Evolutionary conservation across 2,329 filamentous ascomycete species (phyloP), one percentile per base, ranked within the genome.

Genomic region (Phaeosphaeriaceae sp.): DNA sequence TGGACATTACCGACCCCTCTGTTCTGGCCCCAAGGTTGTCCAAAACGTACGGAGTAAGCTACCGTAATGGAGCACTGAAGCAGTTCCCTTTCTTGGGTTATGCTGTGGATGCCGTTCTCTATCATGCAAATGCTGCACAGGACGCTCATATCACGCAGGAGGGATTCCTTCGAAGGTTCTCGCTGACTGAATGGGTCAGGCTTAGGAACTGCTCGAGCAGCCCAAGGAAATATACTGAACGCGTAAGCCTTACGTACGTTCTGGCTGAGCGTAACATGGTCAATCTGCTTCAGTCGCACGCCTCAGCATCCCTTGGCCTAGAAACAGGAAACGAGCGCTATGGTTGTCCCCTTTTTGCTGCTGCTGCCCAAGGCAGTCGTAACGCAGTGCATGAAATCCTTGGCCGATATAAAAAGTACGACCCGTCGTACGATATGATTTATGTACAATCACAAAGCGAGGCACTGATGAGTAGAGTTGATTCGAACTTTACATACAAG

Each of bases 71-170:
- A 7, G n/a, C 19, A 40, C 19, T 1, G 7, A 49, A 1, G 62
- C 20, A 60, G 15, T 81, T 76, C 53, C 80, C 82, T 1, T 84
- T 86, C 47, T 69, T 86, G 6, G 60, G 79, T 48, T 85, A 85
- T 63, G 77, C 81, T n/a, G 67, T 77, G 15, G 58, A 69, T 4
- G 71, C 80, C 51, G 42, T 83, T 9, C 66, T 84, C 15, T 57
- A 67, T 45, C 82, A 84, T 55, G 75, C 81, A 15, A 65, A 84
- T 44, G 24, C 17, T 25, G 79, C 81, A 40, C 65, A 73, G 51
- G 57, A 61, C 3, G 10, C 22, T 22, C 59, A 54, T 1, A 63
- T 78, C 19, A 41, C 52, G 24, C 68, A 71, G 27, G 20, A 22
- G 7, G 9, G 44, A 3, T 69, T 68, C 47, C 44, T 72, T 9